Conservation (phyloP, 2,329 filamentous ascomycete species). For the Botrytis medusae region DNA sequence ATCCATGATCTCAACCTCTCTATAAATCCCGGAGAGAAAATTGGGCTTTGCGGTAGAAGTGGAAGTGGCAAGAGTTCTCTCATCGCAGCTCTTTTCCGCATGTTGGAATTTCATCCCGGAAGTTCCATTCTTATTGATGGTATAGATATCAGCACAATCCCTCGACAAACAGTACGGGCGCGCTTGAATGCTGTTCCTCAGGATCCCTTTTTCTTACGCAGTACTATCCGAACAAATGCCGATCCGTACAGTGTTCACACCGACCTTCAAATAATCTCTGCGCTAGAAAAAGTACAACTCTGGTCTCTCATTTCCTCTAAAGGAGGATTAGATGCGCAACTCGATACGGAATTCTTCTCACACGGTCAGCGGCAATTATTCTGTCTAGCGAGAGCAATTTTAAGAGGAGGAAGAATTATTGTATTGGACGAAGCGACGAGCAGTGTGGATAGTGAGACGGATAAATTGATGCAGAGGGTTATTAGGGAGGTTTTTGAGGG, state of each 20-base stretch:
- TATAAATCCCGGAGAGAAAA: slow-evolving; percentile 53
- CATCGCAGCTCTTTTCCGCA: slow-evolving; percentile 49
- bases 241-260: slow-evolving; percentile 44
- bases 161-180: slow-evolving; percentile 47
- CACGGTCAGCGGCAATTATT: slow-evolving; percentile 53
- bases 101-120: slow-evolving; percentile 47
- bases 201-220: slow-evolving; percentile 51
- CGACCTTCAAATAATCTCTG: slow-evolving; percentile 46
- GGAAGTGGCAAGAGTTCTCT: slow-evolving; percentile 47
- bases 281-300: slow-evolving; percentile 46
- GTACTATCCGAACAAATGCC: slow-evolving; percentile 49
- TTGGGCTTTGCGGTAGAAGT: slow-evolving; percentile 49
- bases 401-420: slow-evolving; percentile 43
- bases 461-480: slow-evolving; percentile 55
- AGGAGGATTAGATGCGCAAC: slow-evolving; percentile 34
- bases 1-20: slow-evolving; percentile 43
- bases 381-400: slow-evolving; percentile 48
- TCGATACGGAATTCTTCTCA: slow-evolving; percentile 65
- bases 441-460: slow-evolving; percentile 57
- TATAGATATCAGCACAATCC: slow-evolving; percentile 47
- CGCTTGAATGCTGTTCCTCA: slow-evolving; percentile 46
- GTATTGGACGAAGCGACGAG: slow-evolving; percentile 47
- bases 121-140: slow-evolving; percentile 48
- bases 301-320: slow-evolving; percentile 27
- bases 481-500: slow-evolving; percentile 53